These are phyloP conservation scores for Phyllosticta citrichinensis DNA, from an alignment of 2,329 filamentous ascomycete species.

Conservation along the genomic window DNA sequence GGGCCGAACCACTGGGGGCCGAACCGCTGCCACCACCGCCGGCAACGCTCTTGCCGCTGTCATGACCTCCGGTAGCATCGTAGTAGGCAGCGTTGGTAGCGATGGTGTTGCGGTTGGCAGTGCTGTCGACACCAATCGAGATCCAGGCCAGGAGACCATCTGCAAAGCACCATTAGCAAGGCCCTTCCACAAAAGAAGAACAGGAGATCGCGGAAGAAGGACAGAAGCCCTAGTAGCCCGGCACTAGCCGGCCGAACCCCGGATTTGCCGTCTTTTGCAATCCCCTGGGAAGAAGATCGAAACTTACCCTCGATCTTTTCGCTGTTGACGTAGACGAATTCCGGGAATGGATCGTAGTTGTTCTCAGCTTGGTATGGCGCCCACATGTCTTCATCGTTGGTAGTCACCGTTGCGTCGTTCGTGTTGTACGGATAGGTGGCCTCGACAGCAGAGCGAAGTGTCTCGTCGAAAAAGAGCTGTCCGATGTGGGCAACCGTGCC, in stretches of 20 bases:
- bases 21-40: neutral
- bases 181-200: no score
- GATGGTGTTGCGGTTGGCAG: neutral
- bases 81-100: constrained; percentile 8
- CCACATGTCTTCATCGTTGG: no score
- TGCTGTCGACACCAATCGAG: constrained; percentile 7
- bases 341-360: constrained; percentile 41
- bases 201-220: no score
- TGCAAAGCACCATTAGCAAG: neutral
- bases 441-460: constrained; percentile 44
- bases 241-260: no score
- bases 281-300: no score
- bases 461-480: constrained; percentile 55
- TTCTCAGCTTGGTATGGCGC: constrained; percentile 18
- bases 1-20: neutral
- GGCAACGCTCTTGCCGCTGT: constrained; percentile 8
- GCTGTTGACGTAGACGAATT: constrained; percentile 41
- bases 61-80: constrained; percentile 6
- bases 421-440: constrained; percentile 33
- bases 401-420: no score
- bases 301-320: neutral
- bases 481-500: constrained; percentile 48
- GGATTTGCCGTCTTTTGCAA: no score
- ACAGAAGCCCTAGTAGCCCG: no score
- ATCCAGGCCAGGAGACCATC: constrained; percentile 27